A percentile compares a stretch with the other conserved stretches of the same genome.
Conservation (phyloP, 78 protist species). For the Dictyostelium brefeldianum region DNA sequence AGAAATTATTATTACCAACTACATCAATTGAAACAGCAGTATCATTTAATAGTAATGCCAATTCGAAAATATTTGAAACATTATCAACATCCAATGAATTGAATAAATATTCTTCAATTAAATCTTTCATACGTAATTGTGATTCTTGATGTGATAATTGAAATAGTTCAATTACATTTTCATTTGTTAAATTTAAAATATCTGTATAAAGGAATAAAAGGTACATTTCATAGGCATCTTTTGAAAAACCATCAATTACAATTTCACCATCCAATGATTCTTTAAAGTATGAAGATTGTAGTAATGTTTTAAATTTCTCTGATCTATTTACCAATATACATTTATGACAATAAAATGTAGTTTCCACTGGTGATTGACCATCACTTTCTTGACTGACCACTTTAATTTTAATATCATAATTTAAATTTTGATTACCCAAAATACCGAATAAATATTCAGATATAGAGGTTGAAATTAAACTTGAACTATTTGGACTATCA, state of each 20-base stretch:
- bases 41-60: neutral
- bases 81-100: constrained; percentile 47
- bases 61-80: constrained; percentile 19
- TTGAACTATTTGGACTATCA: neutral
- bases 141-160: constrained; percentile 25
- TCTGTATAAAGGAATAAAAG: constrained; percentile 43
- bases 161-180: constrained; percentile 53
- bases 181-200: constrained; percentile 21
- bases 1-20: neutral
- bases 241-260: neutral
- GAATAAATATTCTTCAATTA: constrained; percentile 39
- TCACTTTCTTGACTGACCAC: neutral
- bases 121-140: constrained; percentile 40
- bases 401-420: constrained; percentile 42
- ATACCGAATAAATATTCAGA: constrained; percentile 29
- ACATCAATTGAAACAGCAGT: neutral
- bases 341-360: constrained; percentile 31
- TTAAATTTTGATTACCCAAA: constrained; percentile 8
- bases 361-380: neutral
- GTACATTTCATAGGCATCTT: constrained; percentile 10
- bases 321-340: constrained; percentile 57
- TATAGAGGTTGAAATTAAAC: neutral
- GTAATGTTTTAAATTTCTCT: constrained; percentile 36
- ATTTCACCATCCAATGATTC: constrained; percentile 33
- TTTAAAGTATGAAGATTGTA: constrained; percentile 40